Evolutionary conservation across 1,139 yeast species (phyloP).

Genomic region (Candida sp.): DNA sequence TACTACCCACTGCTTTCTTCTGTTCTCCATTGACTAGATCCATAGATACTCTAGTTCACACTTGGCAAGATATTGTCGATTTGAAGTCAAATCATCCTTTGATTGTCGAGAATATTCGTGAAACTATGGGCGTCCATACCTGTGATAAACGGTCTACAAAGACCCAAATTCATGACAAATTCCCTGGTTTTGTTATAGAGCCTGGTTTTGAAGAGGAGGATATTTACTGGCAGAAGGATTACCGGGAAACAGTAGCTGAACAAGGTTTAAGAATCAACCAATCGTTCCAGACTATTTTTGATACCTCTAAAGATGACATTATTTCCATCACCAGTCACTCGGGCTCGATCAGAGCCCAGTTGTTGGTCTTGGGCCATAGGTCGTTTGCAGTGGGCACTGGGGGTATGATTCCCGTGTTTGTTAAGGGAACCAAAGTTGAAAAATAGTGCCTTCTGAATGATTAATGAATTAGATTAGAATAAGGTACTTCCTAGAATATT

Average conservation of each 20-base stretch:
- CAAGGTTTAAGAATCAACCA: slow-evolving; percentile 37
- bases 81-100: slow-evolving; percentile 22
- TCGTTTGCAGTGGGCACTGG: slow-evolving; percentile 43
- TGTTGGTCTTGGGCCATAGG: slow-evolving; percentile 39
- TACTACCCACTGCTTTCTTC: slow-evolving; percentile 28
- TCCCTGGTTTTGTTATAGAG: slow-evolving; percentile 34
- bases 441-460: neutral
- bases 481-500: too few species aligned
- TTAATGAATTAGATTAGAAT: too few species aligned
- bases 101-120: slow-evolving; percentile 40
- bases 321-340: slow-evolving; percentile 35
- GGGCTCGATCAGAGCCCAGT: slow-evolving; percentile 39
- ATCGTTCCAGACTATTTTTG: slow-evolving; percentile 34
- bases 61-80: slow-evolving; percentile 30
- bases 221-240: slow-evolving; percentile 32
- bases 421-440: slow-evolving; percentile 22
- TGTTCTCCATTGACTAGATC: slow-evolving; percentile 38
- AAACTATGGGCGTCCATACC: slow-evolving; percentile 42
- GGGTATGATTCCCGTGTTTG: slow-evolving; percentile 43
- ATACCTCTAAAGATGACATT: slow-evolving; percentile 17
- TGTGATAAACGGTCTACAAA: slow-evolving; percentile 42
- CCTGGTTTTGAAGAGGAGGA: slow-evolving; percentile 40
- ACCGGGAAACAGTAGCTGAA: slow-evolving; percentile 38
- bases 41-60: slow-evolving; percentile 31
- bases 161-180: slow-evolving; percentile 26